These are phyloP conservation scores for Aureobasidium lini DNA, from an alignment of 2,329 filamentous ascomycete genomes.

Conservation along the genomic window DNA sequence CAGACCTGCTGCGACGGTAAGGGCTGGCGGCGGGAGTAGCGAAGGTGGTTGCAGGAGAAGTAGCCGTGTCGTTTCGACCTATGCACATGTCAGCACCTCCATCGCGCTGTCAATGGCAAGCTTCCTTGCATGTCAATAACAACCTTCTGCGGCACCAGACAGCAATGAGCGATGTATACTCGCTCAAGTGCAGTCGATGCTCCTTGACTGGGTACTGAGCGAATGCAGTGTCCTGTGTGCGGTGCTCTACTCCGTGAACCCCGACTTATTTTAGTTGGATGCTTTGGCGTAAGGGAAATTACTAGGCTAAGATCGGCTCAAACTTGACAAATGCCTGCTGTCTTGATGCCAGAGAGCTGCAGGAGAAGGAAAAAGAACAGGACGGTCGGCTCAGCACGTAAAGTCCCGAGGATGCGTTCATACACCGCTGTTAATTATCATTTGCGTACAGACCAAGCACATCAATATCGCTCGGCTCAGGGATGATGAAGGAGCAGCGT, in stretches of 20 bases:
- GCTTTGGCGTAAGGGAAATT: background rate
- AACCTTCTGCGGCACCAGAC: background rate
- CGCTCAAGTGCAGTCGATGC: constrained; percentile 16
- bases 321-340: background rate
- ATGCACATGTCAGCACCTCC: background rate
- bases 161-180: constrained; percentile 14
- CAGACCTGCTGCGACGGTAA: constrained; percentile 2
- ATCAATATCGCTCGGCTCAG: background rate
- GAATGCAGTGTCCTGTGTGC: background rate
- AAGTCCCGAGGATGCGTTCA: background rate
- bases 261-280: background rate
- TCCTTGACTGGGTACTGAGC: background rate
- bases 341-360: background rate
- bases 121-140: background rate
- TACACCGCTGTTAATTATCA: background rate
- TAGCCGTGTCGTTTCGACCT: constrained; percentile 2
- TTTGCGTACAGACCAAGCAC: background rate
- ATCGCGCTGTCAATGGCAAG: too few relatives aligned
- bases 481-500: background rate
- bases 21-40: background rate
- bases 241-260: background rate
- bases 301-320: background rate
- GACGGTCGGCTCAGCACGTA: background rate
- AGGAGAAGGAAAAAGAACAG: background rate
- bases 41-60: background rate